Conservation (phyloP, 768 basidiomycete species). For the Agrocybe chaxingu region DNA sequence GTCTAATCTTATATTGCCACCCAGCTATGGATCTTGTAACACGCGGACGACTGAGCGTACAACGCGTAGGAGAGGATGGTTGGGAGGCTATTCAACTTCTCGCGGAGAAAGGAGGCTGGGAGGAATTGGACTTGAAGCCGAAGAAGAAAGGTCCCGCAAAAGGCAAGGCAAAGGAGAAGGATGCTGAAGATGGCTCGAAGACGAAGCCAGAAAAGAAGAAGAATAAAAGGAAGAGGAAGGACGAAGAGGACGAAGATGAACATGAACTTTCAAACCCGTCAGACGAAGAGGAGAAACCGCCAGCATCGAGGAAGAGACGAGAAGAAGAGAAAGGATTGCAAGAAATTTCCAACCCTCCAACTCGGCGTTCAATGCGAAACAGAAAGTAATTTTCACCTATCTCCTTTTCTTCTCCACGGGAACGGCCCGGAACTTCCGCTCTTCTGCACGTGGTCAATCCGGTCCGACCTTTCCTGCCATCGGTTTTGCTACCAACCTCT, state of each 20-base stretch:
- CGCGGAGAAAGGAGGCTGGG: conserved; percentile 80
- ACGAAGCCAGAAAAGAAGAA: conserved; percentile 3
- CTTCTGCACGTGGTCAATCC: too few species aligned
- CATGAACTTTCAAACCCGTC: background rate
- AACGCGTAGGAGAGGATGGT: conserved; percentile 65
- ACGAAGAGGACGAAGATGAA: conserved; percentile 8
- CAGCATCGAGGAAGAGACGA: too few species aligned
- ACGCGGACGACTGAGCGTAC: conserved; percentile 84
- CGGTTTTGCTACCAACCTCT: too few species aligned
- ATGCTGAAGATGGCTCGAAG: conserved; percentile 13
- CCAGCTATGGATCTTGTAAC: conserved; percentile 77
- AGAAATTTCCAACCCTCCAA: too few species aligned
- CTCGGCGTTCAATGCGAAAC: too few species aligned
- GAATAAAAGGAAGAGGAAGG: conserved; percentile 10
- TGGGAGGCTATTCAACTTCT: conserved; percentile 61
- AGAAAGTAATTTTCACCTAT: too few species aligned
- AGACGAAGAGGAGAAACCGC: too few species aligned
- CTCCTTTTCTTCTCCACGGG: too few species aligned
- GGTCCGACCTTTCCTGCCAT: too few species aligned
- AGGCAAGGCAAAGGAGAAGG: conserved; percentile 13
- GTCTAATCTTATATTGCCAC: conserved; percentile 1
- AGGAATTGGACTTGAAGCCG: conserved; percentile 40
- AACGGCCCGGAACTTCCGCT: too few species aligned
- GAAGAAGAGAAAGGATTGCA: too few species aligned
- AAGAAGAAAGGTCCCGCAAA: conserved; percentile 22